Evolutionary conservation across 805 yeast species (phyloP), one percentile per base, ranked within the genome.

Genomic region (Yamadazyma sp.): DNA sequence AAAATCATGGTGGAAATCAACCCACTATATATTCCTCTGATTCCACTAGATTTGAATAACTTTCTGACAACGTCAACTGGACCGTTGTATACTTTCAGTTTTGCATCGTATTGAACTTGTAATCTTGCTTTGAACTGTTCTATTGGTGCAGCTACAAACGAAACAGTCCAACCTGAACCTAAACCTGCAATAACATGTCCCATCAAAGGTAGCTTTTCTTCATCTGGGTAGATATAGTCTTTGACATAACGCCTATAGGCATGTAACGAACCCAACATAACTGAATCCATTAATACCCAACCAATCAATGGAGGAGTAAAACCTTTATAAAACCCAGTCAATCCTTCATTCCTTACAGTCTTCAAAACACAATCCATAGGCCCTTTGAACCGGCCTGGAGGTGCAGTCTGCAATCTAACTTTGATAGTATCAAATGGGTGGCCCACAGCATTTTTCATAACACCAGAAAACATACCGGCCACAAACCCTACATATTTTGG

Each of bases 111-210:
- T 53, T 88, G 96, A 9, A 88, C 87, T 57, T 88, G 96, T 33
- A 88, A 68, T 43, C 94, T 72, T 3, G 95, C 95, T 60, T 88
- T 88, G 47, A 88, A 78, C 48, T 83, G 82, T 56, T 88, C 97
- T 6, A 88, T 82, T 2, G 96, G 96, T 0, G 96, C 95, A 4
- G 97, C 97, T n/a, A 88, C 89, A 63, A 88, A 83, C 30, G 91
- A 80, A 10, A 88, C 96, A 0, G 96, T 88, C 82, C 82, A 77
- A 2, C 97, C 96, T 7, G 93, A 79, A n/a, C 95, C 94, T 20
- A 76, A 54, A 0, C 80, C 82, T 1, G 95, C 91, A 15, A 82
- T 57, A 20, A 83, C 69, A 51, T 83, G 87, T 1, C 95, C 96
- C 11, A 71, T 41, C 11, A 87, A 56, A 1, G 95, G 95, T 42